These are phyloP conservation scores for Zelopaecilomyces penicillatus DNA, from an alignment of 2,329 filamentous ascomycete species.

Conservation along the genomic window DNA sequence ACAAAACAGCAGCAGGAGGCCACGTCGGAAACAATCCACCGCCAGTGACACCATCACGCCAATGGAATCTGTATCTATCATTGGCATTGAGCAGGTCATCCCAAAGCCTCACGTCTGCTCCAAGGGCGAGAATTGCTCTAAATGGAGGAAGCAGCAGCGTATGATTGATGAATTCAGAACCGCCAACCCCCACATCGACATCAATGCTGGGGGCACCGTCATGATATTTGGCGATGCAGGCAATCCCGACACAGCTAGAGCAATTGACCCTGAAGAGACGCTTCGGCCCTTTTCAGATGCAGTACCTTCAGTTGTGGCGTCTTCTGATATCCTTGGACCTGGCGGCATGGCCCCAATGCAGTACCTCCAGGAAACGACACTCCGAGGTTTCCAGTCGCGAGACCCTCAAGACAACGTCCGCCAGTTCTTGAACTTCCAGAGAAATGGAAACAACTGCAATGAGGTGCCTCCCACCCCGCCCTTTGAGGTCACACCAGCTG, in stretches of 20 bases:
- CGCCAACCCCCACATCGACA: constrained; percentile 60
- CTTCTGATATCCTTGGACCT: constrained; percentile 80
- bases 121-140: constrained; percentile 79
- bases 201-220: constrained; percentile 53
- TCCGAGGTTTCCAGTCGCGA: constrained; percentile 59
- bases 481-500: constrained; percentile 52
- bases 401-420: constrained; percentile 91
- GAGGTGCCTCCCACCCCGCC: constrained; percentile 63
- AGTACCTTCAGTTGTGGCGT: constrained; percentile 77
- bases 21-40: constrained; percentile 30
- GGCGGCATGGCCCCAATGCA: constrained; percentile 53
- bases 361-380: constrained; percentile 64
- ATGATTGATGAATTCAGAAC: constrained; percentile 66
- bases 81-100: constrained; percentile 82
- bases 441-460: constrained; percentile 35
- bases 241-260: constrained; percentile 58
- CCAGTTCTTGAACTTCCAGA: constrained; percentile 84
- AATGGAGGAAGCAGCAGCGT: constrained; percentile 72
- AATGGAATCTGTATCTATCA: constrained; percentile 79
- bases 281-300: constrained; percentile 65
- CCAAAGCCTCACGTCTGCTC: constrained; percentile 77
- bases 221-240: constrained; percentile 72
- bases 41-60: constrained; percentile 65
- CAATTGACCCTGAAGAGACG: constrained; percentile 46
- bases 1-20: constrained; percentile 33